Evolutionary conservation across 2,329 filamentous ascomycete species (phyloP).

Genomic region (Neospermospora avenae): DNA sequence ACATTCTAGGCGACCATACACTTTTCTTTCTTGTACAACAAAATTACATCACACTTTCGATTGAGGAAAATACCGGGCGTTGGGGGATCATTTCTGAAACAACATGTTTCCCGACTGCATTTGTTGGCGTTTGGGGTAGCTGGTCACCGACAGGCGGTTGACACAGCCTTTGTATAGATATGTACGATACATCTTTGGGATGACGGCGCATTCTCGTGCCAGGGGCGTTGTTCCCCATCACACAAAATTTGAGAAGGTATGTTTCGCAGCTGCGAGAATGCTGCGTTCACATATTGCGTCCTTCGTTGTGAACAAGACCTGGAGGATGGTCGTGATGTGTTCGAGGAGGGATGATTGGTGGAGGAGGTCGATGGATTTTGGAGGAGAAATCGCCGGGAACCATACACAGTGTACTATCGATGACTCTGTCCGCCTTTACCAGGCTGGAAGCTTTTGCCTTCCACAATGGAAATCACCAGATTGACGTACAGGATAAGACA

Average conservation of each 20-base stretch:
- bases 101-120: neutral
- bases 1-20: neutral
- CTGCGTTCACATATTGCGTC: neutral
- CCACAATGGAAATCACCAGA: neutral
- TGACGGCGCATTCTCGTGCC: neutral
- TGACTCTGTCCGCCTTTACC: neutral
- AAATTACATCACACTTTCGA: constrained; percentile 2
- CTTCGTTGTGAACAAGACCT: neutral
- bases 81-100: neutral
- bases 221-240: neutral
- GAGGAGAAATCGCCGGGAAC: neutral
- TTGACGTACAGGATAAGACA: neutral
- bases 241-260: neutral
- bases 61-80: neutral
- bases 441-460: neutral
- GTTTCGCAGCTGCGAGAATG: neutral
- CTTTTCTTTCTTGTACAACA: constrained; percentile 1
- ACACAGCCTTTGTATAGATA: neutral
- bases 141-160: neutral
- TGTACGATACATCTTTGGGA: neutral
- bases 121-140: neutral
- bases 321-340: neutral
- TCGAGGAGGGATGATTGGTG: too few relatives aligned
- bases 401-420: neutral
- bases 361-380: neutral